phyloP scores from a whole-genome alignment of 140 eudicot genomes.

The Cichorium intybus region DNA sequence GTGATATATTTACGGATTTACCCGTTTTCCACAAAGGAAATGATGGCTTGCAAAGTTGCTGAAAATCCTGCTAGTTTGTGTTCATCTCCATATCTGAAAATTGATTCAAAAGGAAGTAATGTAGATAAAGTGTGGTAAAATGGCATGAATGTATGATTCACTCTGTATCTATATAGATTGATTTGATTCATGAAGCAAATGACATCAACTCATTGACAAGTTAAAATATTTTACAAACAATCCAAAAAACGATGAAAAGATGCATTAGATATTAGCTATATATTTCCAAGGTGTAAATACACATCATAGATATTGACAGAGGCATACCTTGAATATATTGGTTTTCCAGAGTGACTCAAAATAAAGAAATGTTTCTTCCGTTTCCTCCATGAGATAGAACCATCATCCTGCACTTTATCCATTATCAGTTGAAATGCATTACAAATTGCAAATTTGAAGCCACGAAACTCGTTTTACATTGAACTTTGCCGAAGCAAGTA shows the following conservation, averaged over 20 bases:
- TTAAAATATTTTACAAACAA: neutral
- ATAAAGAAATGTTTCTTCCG: slow-evolving; percentile 89
- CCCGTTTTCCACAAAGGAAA: slow-evolving; percentile 98
- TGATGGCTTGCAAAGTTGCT: slow-evolving; percentile 98
- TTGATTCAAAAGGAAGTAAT: slow-evolving; percentile 1
- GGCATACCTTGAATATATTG: slow-evolving; percentile 84
- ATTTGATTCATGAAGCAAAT: slow-evolving; percentile 13
- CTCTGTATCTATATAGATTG: neutral
- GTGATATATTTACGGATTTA: too few species aligned
- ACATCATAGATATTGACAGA: slow-evolving; percentile 9
- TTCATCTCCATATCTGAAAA: slow-evolving; percentile 89
- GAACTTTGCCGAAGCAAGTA: neutral
- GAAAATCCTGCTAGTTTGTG: slow-evolving; percentile 98
- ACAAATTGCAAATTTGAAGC: slow-evolving; percentile 3
- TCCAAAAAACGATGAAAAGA: neutral
- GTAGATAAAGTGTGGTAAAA: neutral
- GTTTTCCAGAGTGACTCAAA: slow-evolving; percentile 95
- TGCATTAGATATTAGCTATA: neutral
- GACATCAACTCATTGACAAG: neutral
- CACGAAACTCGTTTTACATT: neutral
- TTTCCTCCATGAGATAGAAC: slow-evolving; percentile 93
- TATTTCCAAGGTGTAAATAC: neutral
- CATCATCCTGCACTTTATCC: slow-evolving; percentile 80
- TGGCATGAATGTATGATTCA: neutral
- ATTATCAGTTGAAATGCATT: slow-evolving; percentile 11